Evolutionary conservation across 2,329 filamentous ascomycete genomes (phyloP).

Genomic region (Colletotrichum cuscutae): DNA sequence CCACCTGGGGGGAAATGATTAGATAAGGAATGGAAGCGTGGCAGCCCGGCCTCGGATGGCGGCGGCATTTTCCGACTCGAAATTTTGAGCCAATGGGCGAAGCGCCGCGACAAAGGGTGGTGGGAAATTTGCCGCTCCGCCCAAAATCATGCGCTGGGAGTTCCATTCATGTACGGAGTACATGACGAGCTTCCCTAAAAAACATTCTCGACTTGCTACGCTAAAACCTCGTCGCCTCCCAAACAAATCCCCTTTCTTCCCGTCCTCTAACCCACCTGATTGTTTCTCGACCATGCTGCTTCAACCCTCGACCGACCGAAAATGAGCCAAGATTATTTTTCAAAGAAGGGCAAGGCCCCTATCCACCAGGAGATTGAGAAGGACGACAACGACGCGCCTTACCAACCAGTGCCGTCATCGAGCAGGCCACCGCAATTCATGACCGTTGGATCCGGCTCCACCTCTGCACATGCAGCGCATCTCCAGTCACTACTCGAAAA

Average conservation of each 20-base stretch:
- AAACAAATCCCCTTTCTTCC: constrained; percentile 3
- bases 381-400: constrained; percentile 41
- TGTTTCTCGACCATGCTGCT: constrained; percentile 47
- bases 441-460: constrained; percentile 86
- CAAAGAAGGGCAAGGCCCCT: constrained; percentile 63
- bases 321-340: constrained; percentile 71
- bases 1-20: constrained; percentile 34
- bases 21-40: constrained; percentile 38
- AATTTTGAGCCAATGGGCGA: constrained; percentile 42
- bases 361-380: constrained; percentile 42
- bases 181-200: constrained; percentile 29
- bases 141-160: constrained; percentile 43
- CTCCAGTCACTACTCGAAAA: constrained; percentile 84
- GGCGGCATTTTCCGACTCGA: constrained; percentile 39
- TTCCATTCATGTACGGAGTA: neutral
- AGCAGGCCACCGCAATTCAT: constrained; percentile 74
- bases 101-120: constrained; percentile 36
- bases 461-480: constrained; percentile 82
- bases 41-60: neutral
- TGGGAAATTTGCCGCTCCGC: constrained; percentile 43
- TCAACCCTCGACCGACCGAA: constrained; percentile 42
- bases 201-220: constrained; percentile 25
- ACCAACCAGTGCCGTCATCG: constrained; percentile 39
- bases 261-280: neutral
- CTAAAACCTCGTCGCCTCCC: constrained; percentile 23